Conservation (phyloP, 495 filamentous ascomycete species). For the Evernia prunastri region DNA sequence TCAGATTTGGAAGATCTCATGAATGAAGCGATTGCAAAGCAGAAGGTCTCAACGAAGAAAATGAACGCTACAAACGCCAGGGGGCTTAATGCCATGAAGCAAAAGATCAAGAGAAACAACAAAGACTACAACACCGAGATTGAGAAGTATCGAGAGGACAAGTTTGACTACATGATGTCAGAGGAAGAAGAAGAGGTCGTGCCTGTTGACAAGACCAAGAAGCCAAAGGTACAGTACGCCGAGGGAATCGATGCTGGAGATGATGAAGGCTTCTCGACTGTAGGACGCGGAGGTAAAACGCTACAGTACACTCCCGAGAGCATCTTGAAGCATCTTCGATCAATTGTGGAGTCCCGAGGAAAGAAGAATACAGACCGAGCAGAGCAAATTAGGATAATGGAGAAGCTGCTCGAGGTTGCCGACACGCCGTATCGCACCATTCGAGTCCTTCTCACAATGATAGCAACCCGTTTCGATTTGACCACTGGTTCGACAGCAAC, state of each 20-base stretch:
- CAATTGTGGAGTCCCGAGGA: slow-evolving; percentile 89
- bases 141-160: slow-evolving; percentile 77
- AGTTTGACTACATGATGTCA: slow-evolving; percentile 79
- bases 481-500: slow-evolving; percentile 67
- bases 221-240: slow-evolving; percentile 46
- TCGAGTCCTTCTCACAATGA: slow-evolving; percentile 81
- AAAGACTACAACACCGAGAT: slow-evolving; percentile 85
- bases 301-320: slow-evolving; percentile 91
- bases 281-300: slow-evolving; percentile 79
- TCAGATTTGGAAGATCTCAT: slow-evolving; percentile 93
- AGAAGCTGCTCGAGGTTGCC: slow-evolving; percentile 85
- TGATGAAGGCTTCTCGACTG: slow-evolving; percentile 79
- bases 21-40: slow-evolving; percentile 87
- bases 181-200: slow-evolving; percentile 64
- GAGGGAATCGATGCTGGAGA: slow-evolving; percentile 36
- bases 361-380: slow-evolving; percentile 96
- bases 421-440: slow-evolving; percentile 89
- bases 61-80: slow-evolving; percentile 95
- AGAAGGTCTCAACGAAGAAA: slow-evolving; percentile 94
- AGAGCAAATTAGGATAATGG: slow-evolving; percentile 96
- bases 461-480: slow-evolving; percentile 92
- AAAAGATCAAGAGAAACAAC: slow-evolving; percentile 96
- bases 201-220: slow-evolving; percentile 41
- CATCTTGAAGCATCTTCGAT: slow-evolving; percentile 91
- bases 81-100: slow-evolving; percentile 92